Evolutionary conservation across 2,329 filamentous ascomycete species (phyloP), one percentile per base, ranked within the genome.

Genomic region (Zymoseptoria tritici): DNA sequence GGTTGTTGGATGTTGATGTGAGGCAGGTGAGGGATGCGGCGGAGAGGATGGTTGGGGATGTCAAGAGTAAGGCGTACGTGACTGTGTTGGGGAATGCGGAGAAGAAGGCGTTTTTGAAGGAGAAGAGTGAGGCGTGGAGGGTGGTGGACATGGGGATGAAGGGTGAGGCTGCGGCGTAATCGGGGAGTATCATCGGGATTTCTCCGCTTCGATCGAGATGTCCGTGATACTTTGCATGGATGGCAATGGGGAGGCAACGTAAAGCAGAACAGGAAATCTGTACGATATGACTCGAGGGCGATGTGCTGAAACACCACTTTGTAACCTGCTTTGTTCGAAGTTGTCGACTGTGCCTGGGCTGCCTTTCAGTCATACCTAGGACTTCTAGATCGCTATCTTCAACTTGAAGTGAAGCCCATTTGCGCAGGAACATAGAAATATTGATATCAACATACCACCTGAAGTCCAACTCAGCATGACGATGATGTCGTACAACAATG

Each of bases 1-100:
- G 88, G 70, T 80, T 99, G 59, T 81, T 99, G 3, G 93, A 97
- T 72, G 92, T 97, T 49, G 90, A 83, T 2, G 86, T 85, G 62
- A 84, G 88, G 64, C 87, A 96, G 67, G 89, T 99, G 9, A 86
- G 86, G 62, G 81, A 86, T 50, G 92, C 86, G 11, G 94, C 94
- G 0, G 87, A 96, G 68, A 83, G 85, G 68, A 96, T 91, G 72
- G 79, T 96, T 13, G 86, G 68, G 57, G 64, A 64, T 26, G 61
- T 68, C 22, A 58, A 88, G 8, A 80, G 81, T 20, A 83, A 85
- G 62, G 85, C 86, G 60, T 84, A 85, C 57, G 78, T 86, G 22
- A 84, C 87, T 21, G 87, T 97, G 63, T 79, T 99, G 3, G 93
- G 93, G 46, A 59, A 62, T 49, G 62, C 59, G 49, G 87, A 93